Conservation (phyloP, 2,329 filamentous ascomycete genomes). For the Cercospora zeina region DNA sequence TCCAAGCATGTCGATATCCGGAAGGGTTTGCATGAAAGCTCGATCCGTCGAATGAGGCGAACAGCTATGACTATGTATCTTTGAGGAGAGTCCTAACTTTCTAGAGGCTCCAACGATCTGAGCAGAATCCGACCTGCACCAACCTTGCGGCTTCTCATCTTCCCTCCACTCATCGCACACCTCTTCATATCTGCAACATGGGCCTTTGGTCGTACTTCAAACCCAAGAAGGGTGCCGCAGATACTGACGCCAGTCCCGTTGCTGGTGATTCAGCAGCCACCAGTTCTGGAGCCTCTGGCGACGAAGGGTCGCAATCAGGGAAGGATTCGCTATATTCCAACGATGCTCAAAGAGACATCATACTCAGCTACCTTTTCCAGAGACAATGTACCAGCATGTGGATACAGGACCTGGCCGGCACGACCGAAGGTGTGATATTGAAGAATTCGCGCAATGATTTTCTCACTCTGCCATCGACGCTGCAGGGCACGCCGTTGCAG, state of each 20-base stretch:
- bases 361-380: constrained; percentile 73
- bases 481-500: not conserved
- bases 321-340: constrained; percentile 10
- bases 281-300: not conserved
- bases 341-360: constrained; percentile 66
- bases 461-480: not conserved
- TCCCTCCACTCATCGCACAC: not conserved
- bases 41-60: not conserved
- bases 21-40: not conserved
- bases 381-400: constrained; percentile 74
- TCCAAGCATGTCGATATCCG: not conserved
- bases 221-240: not conserved
- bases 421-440: constrained; percentile 70
- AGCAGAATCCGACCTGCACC: not conserved
- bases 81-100: not conserved
- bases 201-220: constrained; percentile 4
- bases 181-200: not conserved
- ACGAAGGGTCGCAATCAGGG: not conserved
- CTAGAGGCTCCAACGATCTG: not conserved
- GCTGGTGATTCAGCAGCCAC: not conserved
- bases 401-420: constrained; percentile 68
- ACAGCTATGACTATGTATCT: not conserved
- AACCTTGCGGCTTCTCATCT: not conserved
- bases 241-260: not conserved
- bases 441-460: constrained; percentile 56